Base-by-base conservation (phyloP, 768 basidiomycete species). In the Mycena rebaudengoi region DNA sequence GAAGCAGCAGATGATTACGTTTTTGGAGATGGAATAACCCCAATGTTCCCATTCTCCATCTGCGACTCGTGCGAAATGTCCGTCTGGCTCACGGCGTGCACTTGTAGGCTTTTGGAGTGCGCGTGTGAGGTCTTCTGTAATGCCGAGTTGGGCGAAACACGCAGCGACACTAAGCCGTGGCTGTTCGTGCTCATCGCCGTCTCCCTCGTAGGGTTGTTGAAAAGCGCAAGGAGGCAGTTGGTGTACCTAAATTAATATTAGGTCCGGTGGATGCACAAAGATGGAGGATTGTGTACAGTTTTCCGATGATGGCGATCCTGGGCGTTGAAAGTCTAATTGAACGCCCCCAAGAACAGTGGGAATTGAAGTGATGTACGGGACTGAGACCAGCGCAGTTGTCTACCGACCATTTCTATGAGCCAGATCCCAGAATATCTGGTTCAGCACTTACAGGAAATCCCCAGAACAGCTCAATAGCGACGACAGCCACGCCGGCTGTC, bases 241-340 rank as follows among this genome's bases (percentile, higher is more conserved):
- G 57, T 51, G 21, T 64, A 63, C 40, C n/a, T n/a, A n/a, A n/a
- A n/a, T n/a, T n/a, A n/a, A n/a, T n/a, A n/a, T n/a, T n/a, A n/a
- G n/a, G n/a, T n/a, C n/a, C n/a, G n/a, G n/a, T n/a, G n/a, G n/a
- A n/a, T n/a, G n/a, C n/a, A n/a, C n/a, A n/a, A n/a, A n/a, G n/a
- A n/a, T 59, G 56, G 28, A 48, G 60, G 39, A 59, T 64, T 39
- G 57, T 51, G 21, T 64, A 63, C 40, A 64, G 44, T 45, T 64
- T 64, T 25, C 63, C 56, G 30, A 64, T 39, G 30, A 64, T 44
- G 7, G 43, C 49, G 7, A 56, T 60, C 53, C 63, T 64, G 39
- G 5, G 23, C 7, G 33, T 32, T 8, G n/a, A n/a, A n/a, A 45
- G 14, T 33, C 20, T 3, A 18, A 44, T 48, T n/a, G 32, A 28